Evolutionary conservation across 345 rosid species (phyloP).

Genomic region (Cardamine occulta): DNA sequence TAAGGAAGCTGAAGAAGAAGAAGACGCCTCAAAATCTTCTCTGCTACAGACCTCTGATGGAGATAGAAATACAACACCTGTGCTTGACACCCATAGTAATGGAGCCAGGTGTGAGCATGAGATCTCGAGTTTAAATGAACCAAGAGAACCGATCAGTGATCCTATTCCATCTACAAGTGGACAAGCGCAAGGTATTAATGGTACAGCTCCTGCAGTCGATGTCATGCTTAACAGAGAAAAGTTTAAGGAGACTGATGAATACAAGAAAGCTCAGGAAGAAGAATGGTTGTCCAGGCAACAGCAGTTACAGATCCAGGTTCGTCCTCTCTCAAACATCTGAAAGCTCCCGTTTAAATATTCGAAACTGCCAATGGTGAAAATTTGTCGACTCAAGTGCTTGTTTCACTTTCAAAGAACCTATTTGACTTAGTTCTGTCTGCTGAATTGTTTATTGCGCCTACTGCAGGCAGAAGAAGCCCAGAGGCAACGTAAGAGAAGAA

Average conservation of each 20-base stretch:
- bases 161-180: constrained; percentile 32
- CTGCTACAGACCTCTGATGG: constrained; percentile 31
- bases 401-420: constrained; percentile 3
- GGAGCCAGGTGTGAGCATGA: constrained; percentile 38
- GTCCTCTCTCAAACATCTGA: constrained; percentile 12
- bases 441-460: constrained; percentile 1
- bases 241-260: constrained; percentile 83
- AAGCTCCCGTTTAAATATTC: not conserved
- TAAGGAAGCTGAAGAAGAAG: constrained; percentile 34
- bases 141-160: constrained; percentile 33
- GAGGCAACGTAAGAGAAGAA: constrained; percentile 70
- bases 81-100: constrained; percentile 22
- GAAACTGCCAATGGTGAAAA: not conserved
- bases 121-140: constrained; percentile 21
- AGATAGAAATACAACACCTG: constrained; percentile 16
- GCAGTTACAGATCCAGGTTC: constrained; percentile 77
- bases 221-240: constrained; percentile 71
- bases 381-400: not conserved
- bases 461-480: constrained; percentile 81
- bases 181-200: constrained; percentile 31
- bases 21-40: constrained; percentile 35
- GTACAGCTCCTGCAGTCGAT: constrained; percentile 39
- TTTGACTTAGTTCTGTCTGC: not conserved
- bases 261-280: constrained; percentile 77
- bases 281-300: constrained; percentile 85